Conservation (phyloP, 2,329 filamentous ascomycete genomes). For the Huntiella bhutanensis region DNA sequence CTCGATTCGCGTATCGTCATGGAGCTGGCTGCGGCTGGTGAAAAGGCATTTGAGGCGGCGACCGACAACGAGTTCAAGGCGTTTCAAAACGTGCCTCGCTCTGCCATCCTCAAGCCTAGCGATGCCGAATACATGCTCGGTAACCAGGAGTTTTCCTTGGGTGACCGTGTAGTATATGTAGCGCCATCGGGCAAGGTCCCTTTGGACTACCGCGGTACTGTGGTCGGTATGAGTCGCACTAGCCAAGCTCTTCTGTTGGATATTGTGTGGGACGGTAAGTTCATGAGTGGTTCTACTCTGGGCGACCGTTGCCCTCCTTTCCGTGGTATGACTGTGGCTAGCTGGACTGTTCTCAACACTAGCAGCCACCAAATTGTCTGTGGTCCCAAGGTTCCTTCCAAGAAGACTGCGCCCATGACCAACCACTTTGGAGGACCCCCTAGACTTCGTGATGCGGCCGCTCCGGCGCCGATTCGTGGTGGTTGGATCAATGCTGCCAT, state of each 20-base stretch:
- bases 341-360: conserved; percentile 76
- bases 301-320: conserved; percentile 82
- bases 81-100: conserved; percentile 64
- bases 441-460: conserved; percentile 25
- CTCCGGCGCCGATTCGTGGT: conserved; percentile 35
- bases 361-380: conserved; percentile 64
- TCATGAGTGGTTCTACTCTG: conserved; percentile 92
- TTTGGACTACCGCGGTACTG: conserved; percentile 76
- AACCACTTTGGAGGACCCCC: conserved; percentile 15
- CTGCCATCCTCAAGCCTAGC: conserved; percentile 74
- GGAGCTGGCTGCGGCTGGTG: conserved; percentile 54
- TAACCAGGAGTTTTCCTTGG: conserved; percentile 64
- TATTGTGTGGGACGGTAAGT: conserved; percentile 80
- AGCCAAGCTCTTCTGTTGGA: conserved; percentile 68
- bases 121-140: conserved; percentile 88
- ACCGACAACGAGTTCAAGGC: conserved; percentile 31
- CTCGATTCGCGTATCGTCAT: conserved; percentile 81
- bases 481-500: conserved; percentile 26
- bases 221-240: conserved; percentile 85
- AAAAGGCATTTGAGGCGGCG: background rate
- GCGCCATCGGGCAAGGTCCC: conserved; percentile 87
- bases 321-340: conserved; percentile 77
- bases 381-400: conserved; percentile 29
- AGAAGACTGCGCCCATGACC: conserved; percentile 31
- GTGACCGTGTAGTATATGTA: conserved; percentile 84